These are phyloP conservation scores for Madurella mycetomatis DNA, from an alignment of 2,329 filamentous ascomycete species.

Conservation along the genomic window DNA sequence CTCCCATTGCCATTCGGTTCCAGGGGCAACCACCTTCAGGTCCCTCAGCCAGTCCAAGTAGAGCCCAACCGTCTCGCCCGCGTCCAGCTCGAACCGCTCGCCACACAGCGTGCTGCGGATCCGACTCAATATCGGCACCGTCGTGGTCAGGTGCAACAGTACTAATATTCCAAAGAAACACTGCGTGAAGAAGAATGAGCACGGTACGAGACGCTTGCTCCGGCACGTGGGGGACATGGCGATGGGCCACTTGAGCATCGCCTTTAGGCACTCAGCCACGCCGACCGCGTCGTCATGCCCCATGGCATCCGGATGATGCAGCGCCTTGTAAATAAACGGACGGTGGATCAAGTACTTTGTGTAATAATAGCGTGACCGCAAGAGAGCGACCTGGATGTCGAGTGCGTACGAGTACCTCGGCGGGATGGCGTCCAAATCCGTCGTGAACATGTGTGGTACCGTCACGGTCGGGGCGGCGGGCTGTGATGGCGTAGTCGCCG, in stretches of 20 bases:
- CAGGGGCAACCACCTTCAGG: conserved; percentile 49
- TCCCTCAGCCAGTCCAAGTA: conserved; percentile 59
- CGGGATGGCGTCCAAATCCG: conserved; percentile 42
- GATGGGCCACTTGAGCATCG: conserved; percentile 57
- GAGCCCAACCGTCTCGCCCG: conserved; percentile 44
- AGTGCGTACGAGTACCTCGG: conserved; percentile 47
- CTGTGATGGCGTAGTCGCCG: conserved; percentile 17
- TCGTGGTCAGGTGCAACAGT: conserved; percentile 50
- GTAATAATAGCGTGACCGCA: conserved; percentile 57
- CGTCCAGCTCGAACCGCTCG: conserved; percentile 46
- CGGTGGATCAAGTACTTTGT: conserved; percentile 54
- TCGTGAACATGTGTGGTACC: conserved; percentile 40
- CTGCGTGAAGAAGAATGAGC: conserved; percentile 59
- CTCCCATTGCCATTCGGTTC: conserved; percentile 54
- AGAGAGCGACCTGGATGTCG: conserved; percentile 53
- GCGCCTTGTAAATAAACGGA: conserved; percentile 56
- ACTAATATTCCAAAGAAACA: conserved; percentile 56
- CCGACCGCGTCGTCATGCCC: conserved; percentile 50
- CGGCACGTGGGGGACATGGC: conserved; percentile 52
- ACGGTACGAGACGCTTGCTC: conserved; percentile 55
- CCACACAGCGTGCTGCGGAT: conserved; percentile 48
- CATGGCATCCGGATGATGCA: conserved; percentile 53
- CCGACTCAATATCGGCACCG: conserved; percentile 45
- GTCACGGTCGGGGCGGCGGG: conserved; percentile 7
- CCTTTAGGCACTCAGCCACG: conserved; percentile 53